Base-by-base conservation (phyloP, 306 rosid genomes). In the Castanopsis chinensis region DNA sequence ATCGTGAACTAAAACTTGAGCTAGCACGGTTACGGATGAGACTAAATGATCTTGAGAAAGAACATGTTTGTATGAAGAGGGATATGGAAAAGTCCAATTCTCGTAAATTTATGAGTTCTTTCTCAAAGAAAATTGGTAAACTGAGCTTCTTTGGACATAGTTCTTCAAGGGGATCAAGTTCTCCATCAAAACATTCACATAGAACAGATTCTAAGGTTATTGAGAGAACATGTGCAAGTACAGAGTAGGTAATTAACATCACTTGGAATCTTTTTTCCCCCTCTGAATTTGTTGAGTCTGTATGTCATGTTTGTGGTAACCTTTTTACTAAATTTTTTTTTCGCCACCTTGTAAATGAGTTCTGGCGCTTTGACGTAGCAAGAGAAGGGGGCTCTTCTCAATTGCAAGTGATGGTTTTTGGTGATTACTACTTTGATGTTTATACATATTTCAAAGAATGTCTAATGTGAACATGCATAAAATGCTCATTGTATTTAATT, bases 41-140 rank as follows among this genome's bases (percentile, higher is more conserved):
- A 52, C 80, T 96, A 67, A 96, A 96, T 81, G 99, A 96, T 81
- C 90, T 96, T 1, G 99, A 96, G 84, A 93, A 91, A 81, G 99
- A 96, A 56, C 99, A 96, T 78, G 98, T 93, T 64, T 96, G 98
- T 83, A 96, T 96, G 96, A 96, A 94, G 87, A 93, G 98, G 87
- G 98, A 91, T n/a, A 90, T 93, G 97, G 90, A 89, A 1, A 96
- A 89, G 80, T 96, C 99, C 0, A 85, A 88, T 56, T 93, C 99
- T 0, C 90, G 94, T n/a, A 96, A 96, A 69, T 88, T 96, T 45
- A 90, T 96, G 90, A 88, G 84, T 78, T 91, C 99, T 64, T 91
- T 96, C 87, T 96, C 99, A 15, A 91, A 86, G 87, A 91, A 90
- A 82, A 86, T 96, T 30, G 87, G 94, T 64, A 93, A 83, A 83